Evolutionary conservation across 192 early-diverging fungal species (phyloP).

Genomic region (Coemansia reversa): DNA sequence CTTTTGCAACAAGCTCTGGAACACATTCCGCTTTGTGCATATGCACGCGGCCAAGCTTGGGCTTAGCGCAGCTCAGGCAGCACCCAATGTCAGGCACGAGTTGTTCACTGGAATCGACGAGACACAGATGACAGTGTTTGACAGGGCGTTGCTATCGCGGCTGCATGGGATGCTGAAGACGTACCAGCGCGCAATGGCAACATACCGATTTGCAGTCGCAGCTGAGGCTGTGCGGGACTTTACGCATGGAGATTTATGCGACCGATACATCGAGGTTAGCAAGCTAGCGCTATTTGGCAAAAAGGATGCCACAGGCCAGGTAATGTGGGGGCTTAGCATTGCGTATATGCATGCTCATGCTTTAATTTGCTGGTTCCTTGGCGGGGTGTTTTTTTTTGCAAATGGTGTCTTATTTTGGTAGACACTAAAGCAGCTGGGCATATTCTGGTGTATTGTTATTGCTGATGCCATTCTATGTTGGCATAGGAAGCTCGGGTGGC

Average conservation of each 20-base stretch:
- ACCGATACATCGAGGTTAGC: slow-evolving; percentile 86
- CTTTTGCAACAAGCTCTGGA: slow-evolving; percentile 98
- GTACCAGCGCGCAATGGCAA: slow-evolving; percentile 67
- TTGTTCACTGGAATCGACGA: slow-evolving; percentile 40
- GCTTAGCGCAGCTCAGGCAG: slow-evolving; percentile 1
- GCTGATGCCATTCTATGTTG: slow-evolving; percentile 4
- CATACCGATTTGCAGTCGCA: slow-evolving; percentile 71
- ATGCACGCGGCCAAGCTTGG: slow-evolving; percentile 32
- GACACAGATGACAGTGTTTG: slow-evolving; percentile 62
- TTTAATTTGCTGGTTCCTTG: background rate
- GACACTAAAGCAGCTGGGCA: background rate
- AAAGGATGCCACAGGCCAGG: slow-evolving; percentile 53
- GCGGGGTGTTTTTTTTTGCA: background rate
- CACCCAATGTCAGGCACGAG: slow-evolving; percentile 4
- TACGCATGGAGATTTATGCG: slow-evolving; percentile 91
- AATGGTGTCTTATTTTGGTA: background rate
- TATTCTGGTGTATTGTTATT: background rate
- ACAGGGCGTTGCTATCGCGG: slow-evolving; percentile 82
- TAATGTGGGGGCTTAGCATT: slow-evolving; percentile 20
- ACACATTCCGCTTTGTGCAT: slow-evolving; percentile 64
- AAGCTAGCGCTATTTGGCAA: slow-evolving; percentile 77
- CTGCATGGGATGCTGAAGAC: slow-evolving; percentile 68
- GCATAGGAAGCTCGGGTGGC: slow-evolving; percentile 37
- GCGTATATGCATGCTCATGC: background rate
- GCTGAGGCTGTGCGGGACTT: slow-evolving; percentile 83